These are phyloP conservation scores for Tylopilus subfusipes DNA, from an alignment of 768 basidiomycete genomes.

Conservation along the genomic window DNA sequence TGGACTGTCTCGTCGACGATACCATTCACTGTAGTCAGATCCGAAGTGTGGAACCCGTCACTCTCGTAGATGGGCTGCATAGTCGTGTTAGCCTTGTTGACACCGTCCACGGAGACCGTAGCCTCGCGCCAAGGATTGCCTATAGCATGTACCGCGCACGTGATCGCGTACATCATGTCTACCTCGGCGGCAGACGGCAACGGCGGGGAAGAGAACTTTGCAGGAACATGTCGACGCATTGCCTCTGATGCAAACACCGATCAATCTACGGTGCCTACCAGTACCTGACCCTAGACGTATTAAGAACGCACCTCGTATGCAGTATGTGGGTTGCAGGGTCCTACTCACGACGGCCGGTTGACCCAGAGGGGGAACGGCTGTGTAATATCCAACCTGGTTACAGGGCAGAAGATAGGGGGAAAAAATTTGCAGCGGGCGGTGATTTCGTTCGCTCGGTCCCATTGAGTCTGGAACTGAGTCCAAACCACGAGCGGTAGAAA, in stretches of 20 bases:
- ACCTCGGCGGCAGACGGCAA: slow-evolving; percentile 41
- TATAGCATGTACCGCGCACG: slow-evolving; percentile 46
- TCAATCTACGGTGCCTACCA: not conserved
- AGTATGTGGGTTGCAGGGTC: slow-evolving; percentile 30
- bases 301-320: slow-evolving; percentile 23
- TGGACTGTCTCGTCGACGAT: slow-evolving; percentile 47
- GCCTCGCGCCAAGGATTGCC: slow-evolving; percentile 74
- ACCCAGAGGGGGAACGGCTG: slow-evolving; percentile 36
- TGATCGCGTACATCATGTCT: slow-evolving; percentile 50
- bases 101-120: slow-evolving; percentile 57
- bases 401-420: no score
- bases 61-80: slow-evolving; percentile 54
- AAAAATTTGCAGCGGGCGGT: no score
- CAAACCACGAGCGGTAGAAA: slow-evolving; percentile 58
- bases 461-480: no score
- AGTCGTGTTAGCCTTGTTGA: slow-evolving; percentile 45
- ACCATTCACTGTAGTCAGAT: slow-evolving; percentile 43
- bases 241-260: slow-evolving; percentile 42
- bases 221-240: slow-evolving; percentile 68
- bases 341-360: slow-evolving; percentile 35
- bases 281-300: no score
- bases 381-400: slow-evolving; percentile 60
- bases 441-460: no score
- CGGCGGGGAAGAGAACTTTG: slow-evolving; percentile 48
- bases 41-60: slow-evolving; percentile 69